phyloP scores from a whole-genome alignment of 495 filamentous ascomycete genomes.

The Neurospora tetrasperma region DNA sequence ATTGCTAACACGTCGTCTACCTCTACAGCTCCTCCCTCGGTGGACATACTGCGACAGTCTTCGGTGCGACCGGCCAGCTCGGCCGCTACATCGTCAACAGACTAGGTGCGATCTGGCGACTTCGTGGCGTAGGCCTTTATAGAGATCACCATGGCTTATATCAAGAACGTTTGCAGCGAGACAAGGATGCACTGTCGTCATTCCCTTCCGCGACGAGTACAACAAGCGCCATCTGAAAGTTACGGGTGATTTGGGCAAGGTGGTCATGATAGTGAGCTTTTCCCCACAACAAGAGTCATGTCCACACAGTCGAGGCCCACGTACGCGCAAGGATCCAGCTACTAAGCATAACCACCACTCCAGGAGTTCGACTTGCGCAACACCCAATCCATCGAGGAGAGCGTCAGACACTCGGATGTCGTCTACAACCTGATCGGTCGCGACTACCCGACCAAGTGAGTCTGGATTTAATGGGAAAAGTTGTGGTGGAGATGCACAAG shows the following conservation, averaged over 20 bases:
- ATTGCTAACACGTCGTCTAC: background rate
- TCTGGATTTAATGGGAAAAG: background rate
- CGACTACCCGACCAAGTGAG: constrained; percentile 91
- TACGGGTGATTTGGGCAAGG: constrained; percentile 80
- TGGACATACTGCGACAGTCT: constrained; percentile 95
- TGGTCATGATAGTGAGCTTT: constrained; percentile 64
- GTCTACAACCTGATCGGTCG: constrained; percentile 94
- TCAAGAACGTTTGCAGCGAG: constrained; percentile 48
- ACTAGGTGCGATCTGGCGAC: constrained; percentile 51
- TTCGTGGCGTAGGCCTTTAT: background rate
- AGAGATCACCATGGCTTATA: constrained; percentile 24
- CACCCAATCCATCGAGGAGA: constrained; percentile 91
- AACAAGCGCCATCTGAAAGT: constrained; percentile 92
- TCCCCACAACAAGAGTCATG: background rate
- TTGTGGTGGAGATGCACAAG: background rate
- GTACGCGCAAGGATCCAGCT: background rate
- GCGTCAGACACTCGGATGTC: constrained; percentile 90
- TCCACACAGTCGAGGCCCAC: background rate
- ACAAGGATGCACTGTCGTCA: constrained; percentile 82
- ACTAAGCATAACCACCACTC: constrained; percentile 9
- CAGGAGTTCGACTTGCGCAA: constrained; percentile 95
- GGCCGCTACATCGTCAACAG: constrained; percentile 96
- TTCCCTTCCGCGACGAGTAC: constrained; percentile 97
- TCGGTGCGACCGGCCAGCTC: constrained; percentile 92
- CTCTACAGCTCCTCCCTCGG: constrained; percentile 24